phyloP scores from a whole-genome alignment of 371 early-diverging fungal genomes.

The Mucor saturninus region DNA sequence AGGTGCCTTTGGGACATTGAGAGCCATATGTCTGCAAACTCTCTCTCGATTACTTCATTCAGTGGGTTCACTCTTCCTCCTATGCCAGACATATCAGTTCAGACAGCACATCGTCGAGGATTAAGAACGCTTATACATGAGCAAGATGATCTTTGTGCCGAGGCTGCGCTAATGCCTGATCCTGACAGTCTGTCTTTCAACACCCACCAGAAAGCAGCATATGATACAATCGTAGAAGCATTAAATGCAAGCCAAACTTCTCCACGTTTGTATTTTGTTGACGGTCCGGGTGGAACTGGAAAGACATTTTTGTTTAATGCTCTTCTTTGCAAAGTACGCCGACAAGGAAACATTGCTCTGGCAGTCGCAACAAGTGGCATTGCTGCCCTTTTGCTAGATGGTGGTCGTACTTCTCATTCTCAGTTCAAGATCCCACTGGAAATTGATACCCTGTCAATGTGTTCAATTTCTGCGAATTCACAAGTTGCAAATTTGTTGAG shows the following conservation, averaged over 20 bases:
- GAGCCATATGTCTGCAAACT: too few relatives aligned
- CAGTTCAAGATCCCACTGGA: slow-evolving; percentile 30
- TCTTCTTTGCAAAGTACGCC: slow-evolving; percentile 1
- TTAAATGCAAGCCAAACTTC: not conserved
- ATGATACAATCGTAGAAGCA: not conserved
- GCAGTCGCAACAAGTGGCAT: slow-evolving; percentile 32
- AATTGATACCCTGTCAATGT: slow-evolving; percentile 16
- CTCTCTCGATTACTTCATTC: too few relatives aligned
- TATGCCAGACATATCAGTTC: too few relatives aligned
- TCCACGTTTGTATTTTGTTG: slow-evolving; percentile 9
- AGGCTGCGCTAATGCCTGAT: too few relatives aligned
- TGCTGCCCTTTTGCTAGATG: slow-evolving; percentile 35
- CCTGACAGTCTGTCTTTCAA: too few relatives aligned
- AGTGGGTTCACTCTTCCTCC: too few relatives aligned
- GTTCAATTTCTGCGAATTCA: slow-evolving; percentile 12
- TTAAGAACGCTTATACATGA: too few relatives aligned
- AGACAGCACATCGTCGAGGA: too few relatives aligned
- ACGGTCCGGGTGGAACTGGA: slow-evolving; percentile 27
- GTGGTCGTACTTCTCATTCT: slow-evolving; percentile 34
- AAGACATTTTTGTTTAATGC: slow-evolving; percentile 14
- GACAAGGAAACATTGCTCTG: slow-evolving; percentile 3
- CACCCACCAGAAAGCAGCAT: not conserved
- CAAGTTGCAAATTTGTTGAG: slow-evolving; percentile 22
- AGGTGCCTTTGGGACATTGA: too few relatives aligned
- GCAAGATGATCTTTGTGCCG: too few relatives aligned